Evolutionary conservation across 2,329 filamentous ascomycete genomes (phyloP), one percentile per base, ranked within the genome.

Genomic region (Basipetospora chlamydospora): DNA sequence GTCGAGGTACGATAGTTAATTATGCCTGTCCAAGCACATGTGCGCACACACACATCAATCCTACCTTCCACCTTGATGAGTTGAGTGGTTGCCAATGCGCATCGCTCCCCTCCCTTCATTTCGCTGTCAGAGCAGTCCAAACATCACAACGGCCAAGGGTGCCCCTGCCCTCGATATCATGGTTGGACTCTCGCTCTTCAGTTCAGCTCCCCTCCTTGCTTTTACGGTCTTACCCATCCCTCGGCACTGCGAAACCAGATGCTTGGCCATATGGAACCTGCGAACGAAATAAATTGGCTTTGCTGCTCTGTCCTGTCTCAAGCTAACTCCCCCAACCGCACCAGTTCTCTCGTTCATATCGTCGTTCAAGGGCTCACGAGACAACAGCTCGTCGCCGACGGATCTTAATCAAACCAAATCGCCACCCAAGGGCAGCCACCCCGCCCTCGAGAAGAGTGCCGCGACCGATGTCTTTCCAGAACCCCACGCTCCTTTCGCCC

Each of bases 301-400:
- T 26, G 23, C n/a, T 21, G 15, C 32, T 13, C 12, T 13, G 8
- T 31, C 28, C 16, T 21, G 6, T 34, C 25, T 26, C 15, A 23
- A 23, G 22, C 22, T 23, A 11, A 23, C 22, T 23, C 6, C 11
- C 6, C 11, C 6, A 23, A 6, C 22, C 22, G 22, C 49, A 38
- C 44, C 55, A 92, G 85, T 93, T 39, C 67, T 86, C 48, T 92
- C 84, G 49, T 92, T 92, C 60, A 88, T 92, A 71, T 85, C 81
- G 57, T 75, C 78, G 60, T 77, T 82, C 64, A 80, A 79, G 46
- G 63, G 61, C 45, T 56, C 59, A 41, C 29, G 35, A 38, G 21
- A 38, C 35, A 16, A 26, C n/a, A n/a, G n/a, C 17, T 20, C 25
- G 16, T 12, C 32, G 11, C 23, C 22, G 9, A 34, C 35, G 17